Base-by-base conservation (phyloP, 352 stramenopile species). In the Globisporangium canariense region DNA sequence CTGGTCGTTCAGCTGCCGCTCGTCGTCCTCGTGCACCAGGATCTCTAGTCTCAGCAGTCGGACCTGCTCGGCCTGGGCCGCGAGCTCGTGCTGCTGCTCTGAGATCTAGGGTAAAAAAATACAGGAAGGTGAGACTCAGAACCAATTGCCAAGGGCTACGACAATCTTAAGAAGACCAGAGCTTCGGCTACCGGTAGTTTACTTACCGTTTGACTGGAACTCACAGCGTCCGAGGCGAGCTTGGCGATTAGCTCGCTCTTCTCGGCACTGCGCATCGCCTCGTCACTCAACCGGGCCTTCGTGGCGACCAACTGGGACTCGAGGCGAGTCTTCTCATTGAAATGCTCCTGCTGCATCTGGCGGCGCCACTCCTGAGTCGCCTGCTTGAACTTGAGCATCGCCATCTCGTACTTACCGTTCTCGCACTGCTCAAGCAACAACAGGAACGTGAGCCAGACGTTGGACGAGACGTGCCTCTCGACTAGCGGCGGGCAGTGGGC, bases 301-400 rank as follows among this genome's bases (percentile, higher is more conserved):
- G 69, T 16, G 5, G 67, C 47, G 1, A 73, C 64, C 4, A 80
- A 18, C 30, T 79, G 78, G 9, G 71, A 57, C 45, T 79, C 64
- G 3, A 91, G 68, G 0, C 67, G 47, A 1, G 57, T 8, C 34
- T 78, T 84, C 34, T 91, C 74, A 4, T 58, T 69, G 18, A 63
- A 47, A 28, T 88, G 83, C 5, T 72, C 73, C 11, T 87, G 66
- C 14, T 86, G 74, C 62, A 80, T 80, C 25, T 86, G 76, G 16
- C 74, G 72, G 2, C 81, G 78, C 61, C 81, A 81, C 14, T 76
- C 68, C 5, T 88, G 67, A 0, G 82, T 86, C 13, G 80, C 81
- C 51, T 91, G 79, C 49, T 92, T 91, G 64, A 92, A 90, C 62
- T 91, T 92, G 61, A 90, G 78, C 83, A 94, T 91, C 16, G 86